Percentiles rank a stretch among this genome's conserved stretches.
phyloP scores from a whole-genome alignment of 768 basidiomycete genomes.

The Boletus pseudopeckii region DNA sequence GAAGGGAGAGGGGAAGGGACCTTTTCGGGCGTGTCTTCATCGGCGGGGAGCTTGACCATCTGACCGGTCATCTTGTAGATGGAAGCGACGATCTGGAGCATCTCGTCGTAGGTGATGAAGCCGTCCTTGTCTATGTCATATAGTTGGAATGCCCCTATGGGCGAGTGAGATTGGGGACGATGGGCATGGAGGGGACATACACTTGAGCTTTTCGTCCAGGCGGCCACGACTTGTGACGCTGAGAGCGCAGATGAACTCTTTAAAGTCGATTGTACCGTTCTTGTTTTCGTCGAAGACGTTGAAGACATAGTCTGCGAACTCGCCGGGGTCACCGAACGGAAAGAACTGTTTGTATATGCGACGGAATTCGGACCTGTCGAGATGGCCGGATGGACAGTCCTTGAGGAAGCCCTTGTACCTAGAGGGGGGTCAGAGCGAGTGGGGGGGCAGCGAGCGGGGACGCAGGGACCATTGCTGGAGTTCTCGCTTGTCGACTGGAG shows the following conservation, averaged over 20 bases:
- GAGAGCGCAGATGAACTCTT: slow-evolving; percentile 98
- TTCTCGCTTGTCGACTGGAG: slow-evolving; percentile 89
- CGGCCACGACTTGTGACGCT: slow-evolving; percentile 91
- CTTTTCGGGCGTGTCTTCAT: slow-evolving; percentile 99
- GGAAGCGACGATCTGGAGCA: slow-evolving; percentile 95
- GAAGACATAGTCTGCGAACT: slow-evolving; percentile 98
- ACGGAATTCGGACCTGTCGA: slow-evolving; percentile 93
- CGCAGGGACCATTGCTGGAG: slow-evolving; percentile 82
- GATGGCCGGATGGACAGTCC: slow-evolving; percentile 95
- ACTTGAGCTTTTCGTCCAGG: slow-evolving; percentile 97
- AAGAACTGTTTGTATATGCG: slow-evolving; percentile 99
- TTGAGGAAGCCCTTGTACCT: slow-evolving; percentile 99
- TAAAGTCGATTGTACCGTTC: slow-evolving; percentile 98
- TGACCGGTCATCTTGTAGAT: slow-evolving; percentile 99
- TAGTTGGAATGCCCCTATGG: slow-evolving; percentile 95
- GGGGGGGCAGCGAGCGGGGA: slow-evolving; percentile 1
- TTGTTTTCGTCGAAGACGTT: slow-evolving; percentile 95
- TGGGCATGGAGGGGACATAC: slow-evolving; percentile 46
- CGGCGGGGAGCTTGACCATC: slow-evolving; percentile 97
- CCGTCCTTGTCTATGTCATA: slow-evolving; percentile 99
- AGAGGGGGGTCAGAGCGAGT: slow-evolving; percentile 9
- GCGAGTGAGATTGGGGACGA: slow-evolving; percentile 14
- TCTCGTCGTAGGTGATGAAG: slow-evolving; percentile 96
- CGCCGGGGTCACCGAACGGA: slow-evolving; percentile 95
- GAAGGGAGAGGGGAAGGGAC: slow-evolving; percentile 35